Evolutionary conservation across 2,329 filamentous ascomycete genomes (phyloP).

Genomic region (Monosporascus sp.): DNA sequence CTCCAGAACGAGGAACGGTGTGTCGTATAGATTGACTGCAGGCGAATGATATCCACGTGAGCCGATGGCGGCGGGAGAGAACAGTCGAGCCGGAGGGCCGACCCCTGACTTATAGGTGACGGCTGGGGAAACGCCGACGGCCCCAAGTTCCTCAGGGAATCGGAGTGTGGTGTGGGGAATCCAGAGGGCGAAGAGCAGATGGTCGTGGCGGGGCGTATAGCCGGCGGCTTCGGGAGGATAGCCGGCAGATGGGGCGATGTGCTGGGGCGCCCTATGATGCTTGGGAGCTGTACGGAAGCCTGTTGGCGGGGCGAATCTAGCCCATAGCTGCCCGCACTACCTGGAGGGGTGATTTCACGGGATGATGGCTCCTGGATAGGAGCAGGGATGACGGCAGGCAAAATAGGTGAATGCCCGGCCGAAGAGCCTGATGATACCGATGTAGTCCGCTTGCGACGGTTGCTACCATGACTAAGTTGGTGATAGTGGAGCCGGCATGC

Average conservation of each 20-base stretch:
- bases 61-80: conserved; percentile 34
- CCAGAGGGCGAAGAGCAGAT: conserved; percentile 30
- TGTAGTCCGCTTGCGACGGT: conserved; percentile 69
- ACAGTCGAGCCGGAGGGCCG: conserved; percentile 56
- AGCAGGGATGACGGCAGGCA: conserved; percentile 42
- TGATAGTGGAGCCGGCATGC: conserved; percentile 85
- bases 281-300: conserved; percentile 44
- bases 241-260: conserved; percentile 49
- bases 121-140: conserved; percentile 39
- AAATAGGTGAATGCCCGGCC: conserved; percentile 45
- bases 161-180: conserved; percentile 37
- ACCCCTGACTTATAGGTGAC: conserved; percentile 32
- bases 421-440: conserved; percentile 65
- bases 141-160: conserved; percentile 35
- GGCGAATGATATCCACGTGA: conserved; percentile 58
- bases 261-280: conserved; percentile 42
- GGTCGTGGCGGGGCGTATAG: conserved; percentile 39
- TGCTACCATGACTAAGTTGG: conserved; percentile 76
- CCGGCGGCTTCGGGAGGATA: conserved; percentile 61
- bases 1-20: conserved; percentile 71
- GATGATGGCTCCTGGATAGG: conserved; percentile 44
- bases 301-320: conserved; percentile 38
- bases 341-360: conserved; percentile 43
- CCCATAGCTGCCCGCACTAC: conserved; percentile 39
- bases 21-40: conserved; percentile 63